Conservation (phyloP, 73 alveolate genomes). For the Symbiodinium natans region DNA sequence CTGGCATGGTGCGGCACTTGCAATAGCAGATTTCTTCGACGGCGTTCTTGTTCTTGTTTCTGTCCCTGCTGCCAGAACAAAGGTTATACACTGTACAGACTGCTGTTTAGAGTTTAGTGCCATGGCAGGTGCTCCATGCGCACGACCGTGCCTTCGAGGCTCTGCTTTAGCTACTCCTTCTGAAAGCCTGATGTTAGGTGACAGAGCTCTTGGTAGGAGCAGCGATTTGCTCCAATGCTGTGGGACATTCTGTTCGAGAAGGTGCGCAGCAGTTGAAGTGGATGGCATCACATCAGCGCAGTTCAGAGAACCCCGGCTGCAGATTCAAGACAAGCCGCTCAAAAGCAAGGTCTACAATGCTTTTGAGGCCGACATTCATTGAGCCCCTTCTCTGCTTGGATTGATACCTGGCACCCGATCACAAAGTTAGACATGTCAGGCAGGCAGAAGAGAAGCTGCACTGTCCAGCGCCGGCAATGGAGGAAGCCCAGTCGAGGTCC, state of each 20-base stretch:
- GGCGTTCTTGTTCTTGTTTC: too few species aligned
- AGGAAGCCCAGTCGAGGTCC: neutral
- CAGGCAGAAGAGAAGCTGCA: slow-evolving; percentile 81
- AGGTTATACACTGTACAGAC: neutral
- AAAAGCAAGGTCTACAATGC: slow-evolving; percentile 65
- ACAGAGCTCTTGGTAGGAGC: slow-evolving; percentile 25
- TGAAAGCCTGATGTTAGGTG: neutral
- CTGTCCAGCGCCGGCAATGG: neutral
- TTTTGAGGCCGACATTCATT: slow-evolving; percentile 73
- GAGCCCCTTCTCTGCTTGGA: too few species aligned
- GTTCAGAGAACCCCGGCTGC: neutral
- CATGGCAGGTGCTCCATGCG: slow-evolving; percentile 15
- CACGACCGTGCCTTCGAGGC: slow-evolving; percentile 90
- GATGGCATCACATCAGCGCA: too few species aligned
- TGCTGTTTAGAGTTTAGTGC: neutral
- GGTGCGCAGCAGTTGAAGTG: neutral
- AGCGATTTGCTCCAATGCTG: slow-evolving; percentile 88
- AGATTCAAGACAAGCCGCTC: slow-evolving; percentile 51
- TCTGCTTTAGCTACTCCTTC: neutral
- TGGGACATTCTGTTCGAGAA: slow-evolving; percentile 79
- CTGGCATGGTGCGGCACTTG: neutral
- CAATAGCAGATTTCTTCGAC: too few species aligned
- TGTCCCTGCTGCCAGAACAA: too few species aligned
- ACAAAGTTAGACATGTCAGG: slow-evolving; percentile 9
- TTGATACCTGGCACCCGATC: too few species aligned